Percentiles rank a stretch among this genome's conserved stretches.
These are phyloP conservation scores for Choanephora cucurbitarum DNA, from an alignment of 371 early-diverging fungal species.

Conservation along the genomic window DNA sequence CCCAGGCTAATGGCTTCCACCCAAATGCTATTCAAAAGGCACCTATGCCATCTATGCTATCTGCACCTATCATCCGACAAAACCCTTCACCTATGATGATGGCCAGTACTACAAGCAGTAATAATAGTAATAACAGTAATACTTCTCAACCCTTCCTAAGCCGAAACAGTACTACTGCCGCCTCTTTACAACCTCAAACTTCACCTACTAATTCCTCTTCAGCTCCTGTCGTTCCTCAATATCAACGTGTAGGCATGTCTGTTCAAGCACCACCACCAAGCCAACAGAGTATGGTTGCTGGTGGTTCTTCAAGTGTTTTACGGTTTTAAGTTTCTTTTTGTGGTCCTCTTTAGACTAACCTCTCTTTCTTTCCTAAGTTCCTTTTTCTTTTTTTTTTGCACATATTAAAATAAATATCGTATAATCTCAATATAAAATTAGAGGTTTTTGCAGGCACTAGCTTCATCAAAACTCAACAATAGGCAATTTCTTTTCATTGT, in stretches of 20 bases:
- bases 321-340: slow-evolving; percentile 21
- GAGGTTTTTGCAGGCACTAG: too few species aligned
- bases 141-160: background rate
- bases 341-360: background rate
- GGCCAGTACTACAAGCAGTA: background rate
- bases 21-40: slow-evolving; percentile 29
- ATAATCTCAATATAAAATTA: too few species aligned
- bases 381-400: too few species aligned
- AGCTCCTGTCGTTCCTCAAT: slow-evolving; percentile 10
- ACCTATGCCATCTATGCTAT: slow-evolving; percentile 21
- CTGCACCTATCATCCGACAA: slow-evolving; percentile 19
- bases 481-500: too few species aligned
- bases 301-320: slow-evolving; percentile 27
- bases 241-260: slow-evolving; percentile 17
- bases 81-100: slow-evolving; percentile 1
- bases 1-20: slow-evolving; percentile 65
- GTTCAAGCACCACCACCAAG: slow-evolving; percentile 15
- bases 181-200: background rate
- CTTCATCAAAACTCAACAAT: too few species aligned
- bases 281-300: slow-evolving; percentile 27
- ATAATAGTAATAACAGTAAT: background rate
- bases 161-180: background rate
- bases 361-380: too few species aligned
- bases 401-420: slow-evolving; percentile 67
- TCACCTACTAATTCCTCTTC: background rate